Evolutionary conservation across 306 rosid genomes (phyloP).

Genomic region (Acacia melanoxylon): DNA sequence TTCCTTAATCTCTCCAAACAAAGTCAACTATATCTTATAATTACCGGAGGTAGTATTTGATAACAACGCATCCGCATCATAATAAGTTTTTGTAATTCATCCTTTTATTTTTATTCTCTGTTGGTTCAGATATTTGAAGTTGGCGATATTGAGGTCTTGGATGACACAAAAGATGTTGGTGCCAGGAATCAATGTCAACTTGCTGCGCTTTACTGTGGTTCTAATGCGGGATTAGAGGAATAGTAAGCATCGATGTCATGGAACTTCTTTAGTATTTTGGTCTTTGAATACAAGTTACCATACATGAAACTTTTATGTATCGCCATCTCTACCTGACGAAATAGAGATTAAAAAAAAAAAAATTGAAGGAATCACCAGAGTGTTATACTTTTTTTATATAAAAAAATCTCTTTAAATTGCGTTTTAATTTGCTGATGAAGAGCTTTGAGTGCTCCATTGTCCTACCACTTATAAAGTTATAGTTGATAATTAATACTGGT

Average conservation of each 20-base stretch:
- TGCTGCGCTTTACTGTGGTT: slow-evolving; percentile 80
- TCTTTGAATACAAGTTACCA: slow-evolving; percentile 8
- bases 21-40: too few species aligned
- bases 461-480: background rate
- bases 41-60: too few species aligned
- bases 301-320: background rate
- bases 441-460: background rate
- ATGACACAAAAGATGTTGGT: slow-evolving; percentile 74
- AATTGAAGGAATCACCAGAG: background rate
- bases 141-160: slow-evolving; percentile 77
- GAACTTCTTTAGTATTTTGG: slow-evolving; percentile 16
- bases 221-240: slow-evolving; percentile 95
- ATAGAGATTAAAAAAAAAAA: background rate
- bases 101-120: background rate
- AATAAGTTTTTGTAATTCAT: background rate
- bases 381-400: background rate
- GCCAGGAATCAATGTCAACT: slow-evolving; percentile 77
- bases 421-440: background rate
- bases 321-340: background rate
- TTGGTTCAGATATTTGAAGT: slow-evolving; percentile 81
- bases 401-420: background rate
- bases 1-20: too few species aligned
- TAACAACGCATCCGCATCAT: slow-evolving; percentile 7
- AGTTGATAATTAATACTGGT: too few species aligned
- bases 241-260: background rate